These are phyloP conservation scores for Diaporthe capsici DNA, from an alignment of 2,329 filamentous ascomycete species.

Conservation along the genomic window DNA sequence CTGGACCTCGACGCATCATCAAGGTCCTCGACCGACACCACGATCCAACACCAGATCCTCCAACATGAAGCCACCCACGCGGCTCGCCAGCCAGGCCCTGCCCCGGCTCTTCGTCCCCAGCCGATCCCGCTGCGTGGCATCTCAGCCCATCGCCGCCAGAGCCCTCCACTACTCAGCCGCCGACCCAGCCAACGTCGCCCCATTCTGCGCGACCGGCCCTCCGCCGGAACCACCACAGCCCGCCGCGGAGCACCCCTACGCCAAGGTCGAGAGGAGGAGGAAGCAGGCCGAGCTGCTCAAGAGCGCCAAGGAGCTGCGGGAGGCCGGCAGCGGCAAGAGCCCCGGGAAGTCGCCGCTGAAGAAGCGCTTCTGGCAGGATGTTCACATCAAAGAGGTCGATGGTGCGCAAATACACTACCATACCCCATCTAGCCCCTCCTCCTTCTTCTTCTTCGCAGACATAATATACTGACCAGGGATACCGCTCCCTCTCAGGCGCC, in stretches of 20 bases:
- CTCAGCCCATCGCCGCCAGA: neutral
- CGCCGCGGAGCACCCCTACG: conserved; percentile 54
- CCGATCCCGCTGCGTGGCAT: neutral
- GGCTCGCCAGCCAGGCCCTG: conserved; percentile 26
- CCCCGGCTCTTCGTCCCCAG: conserved; percentile 6
- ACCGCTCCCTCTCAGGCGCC: conserved; percentile 52
- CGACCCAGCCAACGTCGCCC: conserved; percentile 62
- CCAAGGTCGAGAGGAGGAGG: conserved; percentile 63
- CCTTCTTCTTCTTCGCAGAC: neutral
- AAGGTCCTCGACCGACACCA: neutral
- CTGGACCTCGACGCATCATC: conserved; percentile 6
- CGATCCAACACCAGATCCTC: neutral
- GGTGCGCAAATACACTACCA: conserved; percentile 60
- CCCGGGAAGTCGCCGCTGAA: conserved; percentile 55
- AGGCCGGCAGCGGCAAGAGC: conserved; percentile 39
- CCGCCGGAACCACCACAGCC: conserved; percentile 70
- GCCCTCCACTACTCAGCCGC: conserved; percentile 50
- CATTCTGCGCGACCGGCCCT: conserved; percentile 70
- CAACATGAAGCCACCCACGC: conserved; percentile 35
- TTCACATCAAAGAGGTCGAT: conserved; percentile 76
- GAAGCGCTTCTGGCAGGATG: conserved; percentile 92
- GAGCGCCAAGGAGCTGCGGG: conserved; percentile 63
- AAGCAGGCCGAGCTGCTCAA: conserved; percentile 69
- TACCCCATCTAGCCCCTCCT: neutral
- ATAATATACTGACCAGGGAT: neutral